Evolutionary conservation across 2,329 filamentous ascomycete species (phyloP).

Genomic region (Fusarium avenaceum): DNA sequence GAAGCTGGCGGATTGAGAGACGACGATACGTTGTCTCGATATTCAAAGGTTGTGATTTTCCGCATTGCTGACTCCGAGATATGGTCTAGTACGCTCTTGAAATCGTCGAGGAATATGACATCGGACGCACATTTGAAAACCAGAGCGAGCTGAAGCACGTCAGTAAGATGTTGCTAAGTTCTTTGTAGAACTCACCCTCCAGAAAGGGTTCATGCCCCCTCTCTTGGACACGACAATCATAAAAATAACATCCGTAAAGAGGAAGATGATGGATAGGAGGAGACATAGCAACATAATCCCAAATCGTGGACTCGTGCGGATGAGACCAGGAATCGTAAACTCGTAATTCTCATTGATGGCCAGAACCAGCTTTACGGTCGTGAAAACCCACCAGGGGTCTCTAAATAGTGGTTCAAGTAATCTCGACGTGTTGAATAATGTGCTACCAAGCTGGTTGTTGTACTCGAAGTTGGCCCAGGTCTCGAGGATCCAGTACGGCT

Average conservation of each 20-base stretch:
- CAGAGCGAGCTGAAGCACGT: constrained; percentile 13
- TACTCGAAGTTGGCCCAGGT: constrained; percentile 39
- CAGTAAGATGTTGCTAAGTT: background rate
- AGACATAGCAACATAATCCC: constrained; percentile 35
- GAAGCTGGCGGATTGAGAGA: background rate
- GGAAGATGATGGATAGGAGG: constrained; percentile 20
- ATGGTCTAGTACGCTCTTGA: constrained; percentile 29
- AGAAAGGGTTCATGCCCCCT: constrained; percentile 33
- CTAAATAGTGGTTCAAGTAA: constrained; percentile 24
- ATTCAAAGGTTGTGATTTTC: constrained; percentile 27
- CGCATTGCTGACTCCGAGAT: constrained; percentile 35
- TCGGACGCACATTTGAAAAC: constrained; percentile 37
- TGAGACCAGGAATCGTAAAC: constrained; percentile 24
- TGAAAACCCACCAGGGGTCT: constrained; percentile 38
- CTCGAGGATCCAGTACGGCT: constrained; percentile 34
- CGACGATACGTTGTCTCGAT: background rate
- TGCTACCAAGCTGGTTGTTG: constrained; percentile 27
- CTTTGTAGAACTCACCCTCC: constrained; percentile 14
- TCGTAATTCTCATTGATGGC: constrained; percentile 37
- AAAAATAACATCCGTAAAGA: constrained; percentile 29
- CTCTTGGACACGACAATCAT: constrained; percentile 33
- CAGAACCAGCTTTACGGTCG: constrained; percentile 21
- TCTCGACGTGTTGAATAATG: constrained; percentile 17
- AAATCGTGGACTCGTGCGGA: constrained; percentile 25
- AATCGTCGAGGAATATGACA: constrained; percentile 33